These are phyloP conservation scores for Erysimum cheiranthoides DNA, from an alignment of 345 rosid genomes.

Conservation along the genomic window DNA sequence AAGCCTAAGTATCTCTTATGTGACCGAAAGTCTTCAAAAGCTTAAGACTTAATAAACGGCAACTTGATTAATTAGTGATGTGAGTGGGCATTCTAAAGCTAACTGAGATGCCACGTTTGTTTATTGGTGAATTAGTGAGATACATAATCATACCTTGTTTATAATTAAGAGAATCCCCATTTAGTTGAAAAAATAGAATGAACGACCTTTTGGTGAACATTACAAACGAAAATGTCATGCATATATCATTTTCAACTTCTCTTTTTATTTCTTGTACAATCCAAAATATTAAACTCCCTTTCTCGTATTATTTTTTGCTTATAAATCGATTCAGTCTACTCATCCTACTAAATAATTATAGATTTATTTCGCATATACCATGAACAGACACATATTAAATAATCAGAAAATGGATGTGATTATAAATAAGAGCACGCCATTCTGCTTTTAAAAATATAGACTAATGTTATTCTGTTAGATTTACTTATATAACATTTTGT, in stretches of 20 bases:
- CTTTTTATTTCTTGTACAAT: not conserved
- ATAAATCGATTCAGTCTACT: no score
- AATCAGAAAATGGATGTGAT: no score
- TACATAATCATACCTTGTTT: not conserved
- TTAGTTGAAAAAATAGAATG: not conserved
- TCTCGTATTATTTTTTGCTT: not conserved
- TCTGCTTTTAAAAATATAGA: no score
- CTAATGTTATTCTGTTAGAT: no score
- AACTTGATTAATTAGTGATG: slow-evolving; percentile 22
- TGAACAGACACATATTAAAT: no score
- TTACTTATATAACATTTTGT: no score
- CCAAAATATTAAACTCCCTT: not conserved
- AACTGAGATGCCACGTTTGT: slow-evolving; percentile 2
- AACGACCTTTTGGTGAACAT: not conserved
- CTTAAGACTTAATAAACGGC: not conserved
- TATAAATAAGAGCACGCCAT: no score
- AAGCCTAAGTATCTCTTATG: slow-evolving; percentile 26
- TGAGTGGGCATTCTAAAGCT: slow-evolving; percentile 37
- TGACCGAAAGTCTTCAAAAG: slow-evolving; percentile 10
- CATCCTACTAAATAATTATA: no score
- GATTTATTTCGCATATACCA: no score
- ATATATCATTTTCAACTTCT: not conserved
- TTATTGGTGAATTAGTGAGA: not conserved
- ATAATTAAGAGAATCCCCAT: not conserved
- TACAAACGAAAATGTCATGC: not conserved